Evolutionary conservation across 2,329 filamentous ascomycete species (phyloP), one percentile per base, ranked within the genome.

Genomic region (Lecanicillium sp.): DNA sequence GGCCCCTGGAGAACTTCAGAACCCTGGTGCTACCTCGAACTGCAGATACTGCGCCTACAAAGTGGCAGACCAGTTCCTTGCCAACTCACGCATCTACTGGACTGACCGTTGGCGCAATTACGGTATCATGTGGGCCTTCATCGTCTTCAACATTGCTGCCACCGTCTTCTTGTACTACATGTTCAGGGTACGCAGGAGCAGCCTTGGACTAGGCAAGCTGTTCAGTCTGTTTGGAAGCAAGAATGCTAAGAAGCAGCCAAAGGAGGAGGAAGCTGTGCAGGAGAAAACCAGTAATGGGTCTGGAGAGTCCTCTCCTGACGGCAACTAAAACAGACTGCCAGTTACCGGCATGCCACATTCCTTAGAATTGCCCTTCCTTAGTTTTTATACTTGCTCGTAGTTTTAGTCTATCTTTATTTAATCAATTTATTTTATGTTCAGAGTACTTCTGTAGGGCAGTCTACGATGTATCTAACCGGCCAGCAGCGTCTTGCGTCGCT

Each of bases 1-100:
- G 2, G 65, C 72, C 0, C 70, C 61, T 0, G 86, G 85, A 0
- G 74, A 74, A 48, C 68, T 90, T n/a, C 69, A 81, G 51, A 82
- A 90, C 56, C 74, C 77, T 0, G 58, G 70, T 2, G 80, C 74
- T 1, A 81, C 68, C 0, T 57, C 62, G 0, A 65, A 71, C 19
- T 90, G 86, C 65, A 70, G 74, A 52, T 89, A 87, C 66, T 90
- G 86, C 60, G 69, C 76, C 1, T 79, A 83, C 55, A 67, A 62
- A 1, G 69, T 67, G n/a, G 86, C 84, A 1, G 74, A 82, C 48
- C 75, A 88, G 62, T 87, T 64, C 44, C 59, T 83, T 0, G 63
- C 67, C 2, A 63, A 58, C 0, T 70, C 69, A 2, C 54, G 62
- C 8, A 77, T 83, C 33, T 65, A 61, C 19, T 83, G 75, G 55